Conservation (phyloP, 495 filamentous ascomycete species). For the Bryoglossum gracile region DNA sequence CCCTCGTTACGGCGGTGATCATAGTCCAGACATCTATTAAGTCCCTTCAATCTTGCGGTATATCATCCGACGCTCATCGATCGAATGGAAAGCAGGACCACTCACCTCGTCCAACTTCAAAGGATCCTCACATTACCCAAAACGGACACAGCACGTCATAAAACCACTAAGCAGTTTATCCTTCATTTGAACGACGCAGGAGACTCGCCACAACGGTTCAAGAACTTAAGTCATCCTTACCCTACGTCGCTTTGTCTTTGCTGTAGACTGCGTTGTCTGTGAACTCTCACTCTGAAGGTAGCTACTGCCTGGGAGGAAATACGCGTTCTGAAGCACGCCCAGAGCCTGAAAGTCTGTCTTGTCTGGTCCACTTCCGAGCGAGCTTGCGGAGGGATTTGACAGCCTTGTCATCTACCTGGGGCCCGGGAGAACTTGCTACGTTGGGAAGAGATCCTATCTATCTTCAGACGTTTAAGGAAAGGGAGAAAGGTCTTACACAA, state of each 20-base stretch:
- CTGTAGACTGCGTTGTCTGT: constrained; percentile 16
- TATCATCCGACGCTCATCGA: constrained; percentile 22
- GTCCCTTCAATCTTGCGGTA: constrained; percentile 22
- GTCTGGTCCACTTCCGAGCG: constrained; percentile 14
- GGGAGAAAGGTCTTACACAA: too few relatives aligned
- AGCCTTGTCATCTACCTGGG: constrained; percentile 21
- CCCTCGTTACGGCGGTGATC: constrained; percentile 20
- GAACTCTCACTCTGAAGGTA: constrained; percentile 14
- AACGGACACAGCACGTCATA: constrained; percentile 23
- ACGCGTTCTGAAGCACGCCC: constrained; percentile 24
- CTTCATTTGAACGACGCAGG: constrained; percentile 22
- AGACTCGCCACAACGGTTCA: constrained; percentile 17
- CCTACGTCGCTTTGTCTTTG: constrained; percentile 9
- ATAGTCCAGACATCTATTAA: constrained; percentile 17
- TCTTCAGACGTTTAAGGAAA: constrained; percentile 6
- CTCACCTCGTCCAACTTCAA: constrained; percentile 14
- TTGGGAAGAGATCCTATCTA: constrained; percentile 4
- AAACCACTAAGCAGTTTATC: constrained; percentile 20
- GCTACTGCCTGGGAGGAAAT: constrained; percentile 12
- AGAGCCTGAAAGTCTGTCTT: constrained; percentile 8
- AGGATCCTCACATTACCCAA: constrained; percentile 15
- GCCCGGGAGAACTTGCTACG: constrained; percentile 1
- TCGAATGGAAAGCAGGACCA: constrained; percentile 19
- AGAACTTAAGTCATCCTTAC: constrained; percentile 14
- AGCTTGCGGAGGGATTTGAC: constrained; percentile 14